Conservation (phyloP, 495 filamentous ascomycete genomes). For the Sphaerosporella brunnea region DNA sequence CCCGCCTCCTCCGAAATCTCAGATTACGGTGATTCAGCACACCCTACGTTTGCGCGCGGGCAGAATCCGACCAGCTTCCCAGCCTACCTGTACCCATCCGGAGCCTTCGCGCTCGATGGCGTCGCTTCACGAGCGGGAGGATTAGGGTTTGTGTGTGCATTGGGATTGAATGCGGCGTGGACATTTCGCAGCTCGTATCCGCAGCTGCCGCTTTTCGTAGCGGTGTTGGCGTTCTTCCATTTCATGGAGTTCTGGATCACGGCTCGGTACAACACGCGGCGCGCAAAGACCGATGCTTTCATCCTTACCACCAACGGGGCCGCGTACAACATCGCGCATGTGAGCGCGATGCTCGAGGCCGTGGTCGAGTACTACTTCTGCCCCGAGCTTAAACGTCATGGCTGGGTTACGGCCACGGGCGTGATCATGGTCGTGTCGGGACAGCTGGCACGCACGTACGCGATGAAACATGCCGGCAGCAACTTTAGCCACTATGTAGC, state of each 20-base stretch:
- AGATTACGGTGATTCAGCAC: no score
- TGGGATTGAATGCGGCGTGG: slow-evolving; percentile 31
- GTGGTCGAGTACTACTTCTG: slow-evolving; percentile 40
- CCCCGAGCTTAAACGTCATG: slow-evolving; percentile 28
- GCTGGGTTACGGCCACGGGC: slow-evolving; percentile 31
- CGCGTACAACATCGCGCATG: slow-evolving; percentile 70
- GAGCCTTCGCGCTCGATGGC: slow-evolving; percentile 52
- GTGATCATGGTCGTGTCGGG: slow-evolving; percentile 48
- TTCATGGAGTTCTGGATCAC: slow-evolving; percentile 91
- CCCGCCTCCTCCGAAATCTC: no score
- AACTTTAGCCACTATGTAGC: slow-evolving; percentile 88
- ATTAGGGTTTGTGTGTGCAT: slow-evolving; percentile 33
- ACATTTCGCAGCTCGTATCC: slow-evolving; percentile 41
- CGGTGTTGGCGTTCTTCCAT: slow-evolving; percentile 65
- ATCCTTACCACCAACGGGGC: slow-evolving; percentile 72
- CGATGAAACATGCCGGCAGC: slow-evolving; percentile 75
- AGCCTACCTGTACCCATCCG: slow-evolving; percentile 33
- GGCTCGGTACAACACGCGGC: slow-evolving; percentile 57
- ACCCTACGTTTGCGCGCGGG: no score
- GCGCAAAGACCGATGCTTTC: slow-evolving; percentile 51
- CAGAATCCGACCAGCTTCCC: no score
- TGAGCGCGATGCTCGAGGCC: slow-evolving; percentile 52
- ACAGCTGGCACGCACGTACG: slow-evolving; percentile 52
- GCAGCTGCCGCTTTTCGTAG: slow-evolving; percentile 68
- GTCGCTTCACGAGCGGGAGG: slow-evolving; percentile 53